Percentiles rank a stretch among this genome's conserved stretches.
phyloP scores from a whole-genome alignment of 208 protist species.

The Acanthamoeba sp. region DNA sequence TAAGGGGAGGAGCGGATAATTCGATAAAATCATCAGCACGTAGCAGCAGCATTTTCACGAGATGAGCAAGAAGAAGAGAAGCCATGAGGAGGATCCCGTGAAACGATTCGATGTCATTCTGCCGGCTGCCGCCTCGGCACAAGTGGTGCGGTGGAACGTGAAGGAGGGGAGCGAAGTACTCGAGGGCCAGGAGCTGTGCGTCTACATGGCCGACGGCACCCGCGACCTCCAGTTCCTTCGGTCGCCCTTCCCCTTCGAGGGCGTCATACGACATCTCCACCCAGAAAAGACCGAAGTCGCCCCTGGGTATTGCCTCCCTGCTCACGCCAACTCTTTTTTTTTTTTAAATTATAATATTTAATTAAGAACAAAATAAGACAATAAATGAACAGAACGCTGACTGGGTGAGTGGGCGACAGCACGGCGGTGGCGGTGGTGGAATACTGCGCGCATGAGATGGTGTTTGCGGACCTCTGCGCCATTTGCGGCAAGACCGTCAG shows the following conservation, averaged over 20 bases:
- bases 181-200: slow-evolving; percentile 14
- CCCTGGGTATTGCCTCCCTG: neutral
- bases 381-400: neutral
- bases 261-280: neutral
- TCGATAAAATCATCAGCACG: neutral
- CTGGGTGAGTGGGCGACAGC: neutral
- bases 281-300: neutral
- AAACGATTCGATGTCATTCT: neutral
- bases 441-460: slow-evolving; percentile 76
- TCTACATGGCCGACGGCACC: neutral
- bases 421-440: slow-evolving; percentile 20
- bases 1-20: neutral
- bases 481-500: slow-evolving; percentile 74
- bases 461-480: slow-evolving; percentile 74
- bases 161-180: neutral
- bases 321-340: neutral
- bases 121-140: neutral
- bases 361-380: neutral
- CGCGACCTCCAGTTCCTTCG: slow-evolving; percentile 10
- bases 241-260: slow-evolving; percentile 10
- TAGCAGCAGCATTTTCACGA: neutral
- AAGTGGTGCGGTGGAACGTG: slow-evolving; percentile 9
- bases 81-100: neutral
- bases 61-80: slow-evolving; percentile 11
- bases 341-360: neutral